A percentile compares a stretch with the other conserved stretches of the same genome.
These are phyloP conservation scores for Aphanomyces astaci DNA, from an alignment of 352 stramenopile species.

Conservation along the genomic window DNA sequence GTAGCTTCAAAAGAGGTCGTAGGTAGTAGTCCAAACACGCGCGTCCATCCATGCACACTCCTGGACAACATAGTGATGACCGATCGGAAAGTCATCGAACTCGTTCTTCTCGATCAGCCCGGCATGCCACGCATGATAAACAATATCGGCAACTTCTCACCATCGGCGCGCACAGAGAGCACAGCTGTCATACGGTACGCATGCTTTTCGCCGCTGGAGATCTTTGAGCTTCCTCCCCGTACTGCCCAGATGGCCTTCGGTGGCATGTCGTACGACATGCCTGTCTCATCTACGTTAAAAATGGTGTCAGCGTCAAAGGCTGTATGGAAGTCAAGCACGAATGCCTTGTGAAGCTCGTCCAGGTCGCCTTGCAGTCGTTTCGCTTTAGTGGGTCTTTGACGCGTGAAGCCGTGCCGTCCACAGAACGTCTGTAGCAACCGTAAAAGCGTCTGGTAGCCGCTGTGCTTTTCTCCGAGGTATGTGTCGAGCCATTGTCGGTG, in stretches of 20 bases:
- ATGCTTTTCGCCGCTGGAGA: conserved; percentile 20
- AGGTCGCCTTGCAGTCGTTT: not conserved
- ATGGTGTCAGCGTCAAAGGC: not conserved
- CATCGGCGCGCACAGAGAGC: conserved; percentile 21
- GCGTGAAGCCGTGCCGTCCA: not conserved
- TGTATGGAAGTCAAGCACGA: not conserved
- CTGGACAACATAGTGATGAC: conserved; percentile 24
- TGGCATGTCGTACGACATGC: conserved; percentile 24
- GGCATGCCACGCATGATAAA: conserved; percentile 24
- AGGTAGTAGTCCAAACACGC: conserved; percentile 20
- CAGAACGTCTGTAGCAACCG: not conserved
- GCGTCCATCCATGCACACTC: conserved; percentile 28
- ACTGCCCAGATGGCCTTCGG: conserved; percentile 7
- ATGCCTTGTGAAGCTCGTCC: not conserved
- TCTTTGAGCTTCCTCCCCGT: conserved; percentile 14
- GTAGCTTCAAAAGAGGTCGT: not conserved
- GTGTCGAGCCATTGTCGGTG: not conserved
- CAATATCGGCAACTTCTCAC: conserved; percentile 25
- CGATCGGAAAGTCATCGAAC: conserved; percentile 7
- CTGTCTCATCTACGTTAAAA: conserved; percentile 26
- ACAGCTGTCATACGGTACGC: conserved; percentile 23
- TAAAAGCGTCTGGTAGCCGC: not conserved
- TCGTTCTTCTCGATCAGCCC: conserved; percentile 22
- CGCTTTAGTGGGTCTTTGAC: not conserved
- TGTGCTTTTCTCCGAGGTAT: not conserved